These are phyloP conservation scores for Cryptosporidium viatorum DNA, from an alignment of 169 alveolate species.

Conservation along the genomic window DNA sequence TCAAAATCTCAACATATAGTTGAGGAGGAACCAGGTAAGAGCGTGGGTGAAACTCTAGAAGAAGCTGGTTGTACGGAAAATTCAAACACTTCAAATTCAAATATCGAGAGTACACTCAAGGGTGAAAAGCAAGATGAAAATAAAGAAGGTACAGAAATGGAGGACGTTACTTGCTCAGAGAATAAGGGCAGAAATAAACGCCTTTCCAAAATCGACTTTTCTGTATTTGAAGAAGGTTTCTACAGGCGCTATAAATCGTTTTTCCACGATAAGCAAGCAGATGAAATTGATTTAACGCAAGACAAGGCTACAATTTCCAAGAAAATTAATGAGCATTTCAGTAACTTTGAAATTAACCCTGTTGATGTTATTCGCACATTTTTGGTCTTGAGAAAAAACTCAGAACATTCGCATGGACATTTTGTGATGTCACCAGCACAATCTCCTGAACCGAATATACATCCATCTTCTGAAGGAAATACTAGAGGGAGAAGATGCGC, in stretches of 20 bases:
- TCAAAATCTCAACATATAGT: neutral
- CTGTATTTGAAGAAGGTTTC: constrained; percentile 64
- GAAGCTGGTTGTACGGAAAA: constrained; percentile 12
- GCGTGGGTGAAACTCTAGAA: neutral
- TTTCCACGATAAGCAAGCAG: constrained; percentile 36
- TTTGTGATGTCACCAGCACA: constrained; percentile 64
- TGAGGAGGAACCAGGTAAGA: neutral
- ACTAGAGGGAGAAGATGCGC: constrained; percentile 44
- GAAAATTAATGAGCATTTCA: constrained; percentile 59
- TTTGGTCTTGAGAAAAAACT: constrained; percentile 53
- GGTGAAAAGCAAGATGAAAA: constrained; percentile 1
- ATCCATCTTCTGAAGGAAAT: constrained; percentile 25
- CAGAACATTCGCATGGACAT: constrained; percentile 61
- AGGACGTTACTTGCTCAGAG: neutral
- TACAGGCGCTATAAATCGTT: constrained; percentile 57
- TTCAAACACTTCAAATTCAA: neutral
- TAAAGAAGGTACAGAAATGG: neutral
- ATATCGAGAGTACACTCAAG: neutral
- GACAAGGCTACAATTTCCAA: constrained; percentile 27
- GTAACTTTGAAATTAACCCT: constrained; percentile 65
- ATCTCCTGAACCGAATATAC: constrained; percentile 65
- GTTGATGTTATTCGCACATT: constrained; percentile 74
- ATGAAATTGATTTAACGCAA: constrained; percentile 38
- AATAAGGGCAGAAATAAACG: neutral
- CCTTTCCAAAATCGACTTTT: constrained; percentile 43